Evolutionary conservation across 176 grass and related monocot genomes (phyloP), one percentile per base, ranked within the genome.

Genomic region (Eragrostis nindensis): DNA sequence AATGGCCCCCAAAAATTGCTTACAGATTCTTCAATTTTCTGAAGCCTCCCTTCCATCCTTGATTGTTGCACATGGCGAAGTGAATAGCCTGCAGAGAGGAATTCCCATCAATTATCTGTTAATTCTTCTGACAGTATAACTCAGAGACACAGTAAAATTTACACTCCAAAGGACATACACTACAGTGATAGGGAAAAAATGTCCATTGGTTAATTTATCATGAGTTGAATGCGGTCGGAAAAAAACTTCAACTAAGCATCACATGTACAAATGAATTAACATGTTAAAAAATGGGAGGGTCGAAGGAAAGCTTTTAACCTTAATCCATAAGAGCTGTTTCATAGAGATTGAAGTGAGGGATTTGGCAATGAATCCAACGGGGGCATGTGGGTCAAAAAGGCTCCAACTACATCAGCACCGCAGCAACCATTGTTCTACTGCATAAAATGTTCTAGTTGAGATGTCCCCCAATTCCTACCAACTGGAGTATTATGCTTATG

Each of bases 1-100:
- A 50, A 52, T 2, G 7, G 12, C 24, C 49, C 59, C 52, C 62
- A 17, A 63, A 81, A 77, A 81, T 47, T 64, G 76, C 95, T 94
- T 92, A 98, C 92, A 75, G 88, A 82, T 80, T 92, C 75, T 83
- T 98, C 92, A 83, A 98, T 95, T 84, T 90, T 73, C 22, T 84
- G 62, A 53, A 98, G 86, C 84, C 90, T 94, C 22, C 77, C 84
- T 54, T 91, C 92, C 68, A 98, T 76, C 83, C 92, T 94, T 84
- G 86, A 61, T 76, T 94, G 90, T 21, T 98, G 90, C 26, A 88
- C 30, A 13, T 98, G 86, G 27, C 92, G 92, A 61, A 98, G 45
- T 75, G 88, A 87, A 77, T 98, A 98, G 55, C 95, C 95, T 95
- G 24, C 7, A 59, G 17, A 2, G 45, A 24, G 29, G 3, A 71